phyloP scores from a whole-genome alignment of 257 asterid genomes.

The Petunia axillaris region DNA sequence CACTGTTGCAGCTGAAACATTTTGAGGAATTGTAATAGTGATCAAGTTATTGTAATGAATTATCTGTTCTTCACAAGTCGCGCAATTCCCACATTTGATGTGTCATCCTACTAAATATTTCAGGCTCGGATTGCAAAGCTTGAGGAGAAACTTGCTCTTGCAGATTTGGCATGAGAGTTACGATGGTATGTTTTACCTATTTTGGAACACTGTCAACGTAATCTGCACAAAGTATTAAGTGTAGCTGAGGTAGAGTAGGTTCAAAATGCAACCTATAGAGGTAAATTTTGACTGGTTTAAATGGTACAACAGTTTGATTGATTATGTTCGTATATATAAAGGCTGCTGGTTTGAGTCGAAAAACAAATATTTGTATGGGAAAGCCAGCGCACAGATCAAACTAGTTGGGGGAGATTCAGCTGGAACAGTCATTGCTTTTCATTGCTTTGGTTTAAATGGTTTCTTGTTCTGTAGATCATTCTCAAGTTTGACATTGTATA shows the following conservation, averaged over 20 bases:
- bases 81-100: not conserved
- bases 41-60: not conserved
- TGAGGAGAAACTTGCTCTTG: constrained; percentile 53
- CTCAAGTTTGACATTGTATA: not conserved
- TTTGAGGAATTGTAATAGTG: too few species aligned
- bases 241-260: not conserved
- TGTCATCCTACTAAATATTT: constrained; percentile 30
- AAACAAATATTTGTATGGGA: constrained; percentile 58
- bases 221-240: not conserved
- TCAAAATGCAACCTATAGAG: not conserved
- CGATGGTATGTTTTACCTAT: not conserved
- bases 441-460: constrained; percentile 5
- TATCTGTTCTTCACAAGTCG: not conserved
- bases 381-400: constrained; percentile 53
- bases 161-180: constrained; percentile 37
- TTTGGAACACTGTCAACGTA: not conserved
- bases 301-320: not conserved
- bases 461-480: not conserved
- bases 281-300: not conserved
- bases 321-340: constrained; percentile 14
- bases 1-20: too few species aligned
- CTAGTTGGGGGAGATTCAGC: constrained; percentile 62
- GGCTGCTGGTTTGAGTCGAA: constrained; percentile 69
- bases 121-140: constrained; percentile 74
- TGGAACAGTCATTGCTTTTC: constrained; percentile 63